Percentiles rank a stretch among this genome's conserved stretches.
Evolutionary conservation across 2,329 filamentous ascomycete species (phyloP).

Genomic region (Cladophialophora bantiana): DNA sequence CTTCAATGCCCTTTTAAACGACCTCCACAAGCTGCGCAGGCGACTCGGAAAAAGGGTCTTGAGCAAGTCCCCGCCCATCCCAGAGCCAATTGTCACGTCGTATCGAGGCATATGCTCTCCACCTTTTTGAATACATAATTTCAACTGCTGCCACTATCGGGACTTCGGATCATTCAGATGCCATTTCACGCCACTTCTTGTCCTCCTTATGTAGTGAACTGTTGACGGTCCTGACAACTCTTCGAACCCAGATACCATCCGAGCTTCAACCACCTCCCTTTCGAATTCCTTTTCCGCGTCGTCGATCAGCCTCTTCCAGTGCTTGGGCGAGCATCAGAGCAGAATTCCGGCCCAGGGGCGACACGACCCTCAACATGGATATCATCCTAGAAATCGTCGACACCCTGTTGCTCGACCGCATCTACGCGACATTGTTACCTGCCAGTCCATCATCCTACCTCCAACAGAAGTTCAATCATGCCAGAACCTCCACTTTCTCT

Average conservation of each 20-base stretch:
- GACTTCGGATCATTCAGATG: conserved; percentile 13
- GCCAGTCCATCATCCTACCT: conserved; percentile 62
- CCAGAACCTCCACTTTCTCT: conserved; percentile 62
- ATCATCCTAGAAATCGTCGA: conserved; percentile 87
- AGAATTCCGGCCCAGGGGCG: background rate
- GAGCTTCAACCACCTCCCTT: background rate
- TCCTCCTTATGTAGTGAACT: conserved; percentile 1
- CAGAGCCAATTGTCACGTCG: background rate
- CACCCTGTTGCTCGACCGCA: conserved; percentile 78
- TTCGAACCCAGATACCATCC: background rate
- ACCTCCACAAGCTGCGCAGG: conserved; percentile 5
- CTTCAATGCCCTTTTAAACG: background rate
- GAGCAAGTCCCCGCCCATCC: conserved; percentile 2
- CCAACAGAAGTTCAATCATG: conserved; percentile 58
- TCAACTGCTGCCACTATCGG: conserved; percentile 13
- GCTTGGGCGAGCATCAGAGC: background rate
- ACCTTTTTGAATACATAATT: conserved; percentile 20
- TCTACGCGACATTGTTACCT: conserved; percentile 77
- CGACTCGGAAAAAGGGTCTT: conserved; percentile 1
- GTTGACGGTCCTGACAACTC: background rate
- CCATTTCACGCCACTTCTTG: conserved; percentile 23
- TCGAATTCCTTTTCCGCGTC: background rate
- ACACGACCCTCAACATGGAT: conserved; percentile 71
- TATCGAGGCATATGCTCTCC: conserved; percentile 7
- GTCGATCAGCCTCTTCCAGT: background rate